Conservation (phyloP, 2,329 filamentous ascomycete genomes). For the Talaromyces funiculosus region DNA sequence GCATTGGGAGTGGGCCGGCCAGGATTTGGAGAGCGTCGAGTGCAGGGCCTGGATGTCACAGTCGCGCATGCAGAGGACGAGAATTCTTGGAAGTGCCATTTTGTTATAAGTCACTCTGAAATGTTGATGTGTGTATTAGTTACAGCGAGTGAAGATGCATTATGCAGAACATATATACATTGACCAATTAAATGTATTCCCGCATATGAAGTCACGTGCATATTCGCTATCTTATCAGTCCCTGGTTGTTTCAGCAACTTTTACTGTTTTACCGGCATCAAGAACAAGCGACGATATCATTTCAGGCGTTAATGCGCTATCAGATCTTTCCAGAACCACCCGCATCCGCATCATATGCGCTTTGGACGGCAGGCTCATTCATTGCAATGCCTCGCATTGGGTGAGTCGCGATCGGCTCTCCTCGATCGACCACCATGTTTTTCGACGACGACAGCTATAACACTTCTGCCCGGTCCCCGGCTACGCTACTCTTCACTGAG, state of each 20-base stretch:
- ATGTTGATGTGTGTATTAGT: no score
- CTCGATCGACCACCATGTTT: background rate
- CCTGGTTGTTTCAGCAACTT: background rate
- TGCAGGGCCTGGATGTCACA: constrained; percentile 39
- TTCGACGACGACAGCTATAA: background rate
- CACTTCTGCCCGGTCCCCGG: background rate
- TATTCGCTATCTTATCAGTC: background rate
- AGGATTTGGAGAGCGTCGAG: constrained; percentile 26
- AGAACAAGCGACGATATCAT: background rate
- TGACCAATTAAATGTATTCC: no score
- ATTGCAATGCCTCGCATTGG: constrained; percentile 13
- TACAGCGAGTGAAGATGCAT: no score
- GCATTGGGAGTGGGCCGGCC: constrained; percentile 26
- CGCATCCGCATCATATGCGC: constrained; percentile 7
- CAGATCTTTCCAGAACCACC: background rate
- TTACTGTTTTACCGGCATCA: background rate
- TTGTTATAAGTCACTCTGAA: background rate
- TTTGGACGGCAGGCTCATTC: constrained; percentile 1
- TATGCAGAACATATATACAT: no score
- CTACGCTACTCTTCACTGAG: background rate
- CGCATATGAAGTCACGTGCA: no score
- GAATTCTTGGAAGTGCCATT: constrained; percentile 28
- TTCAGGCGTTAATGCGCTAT: background rate
- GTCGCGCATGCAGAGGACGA: constrained; percentile 40
- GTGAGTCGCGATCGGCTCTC: background rate